Percentiles rank a stretch among this genome's conserved stretches.
Conservation (phyloP, 306 rosid species). For the Vigna radiata region DNA sequence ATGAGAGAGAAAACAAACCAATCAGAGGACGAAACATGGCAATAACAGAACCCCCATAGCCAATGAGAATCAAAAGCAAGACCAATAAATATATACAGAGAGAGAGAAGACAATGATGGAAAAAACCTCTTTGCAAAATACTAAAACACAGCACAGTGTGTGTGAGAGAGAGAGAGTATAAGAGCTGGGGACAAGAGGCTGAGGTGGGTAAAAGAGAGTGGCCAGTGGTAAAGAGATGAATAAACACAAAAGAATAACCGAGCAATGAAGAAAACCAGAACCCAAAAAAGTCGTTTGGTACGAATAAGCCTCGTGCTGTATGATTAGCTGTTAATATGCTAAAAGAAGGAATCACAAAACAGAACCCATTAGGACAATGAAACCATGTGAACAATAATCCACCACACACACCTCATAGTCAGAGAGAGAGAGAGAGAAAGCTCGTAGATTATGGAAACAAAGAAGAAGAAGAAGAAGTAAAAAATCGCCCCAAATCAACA, state of each 20-base stretch:
- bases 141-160: constrained; percentile 5
- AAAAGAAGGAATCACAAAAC: constrained; percentile 44
- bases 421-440: constrained; percentile 5
- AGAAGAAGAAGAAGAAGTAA: neutral
- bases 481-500: constrained; percentile 24
- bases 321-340: constrained; percentile 52
- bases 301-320: constrained; percentile 31
- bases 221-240: constrained; percentile 50
- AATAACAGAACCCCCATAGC: constrained; percentile 51
- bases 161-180: constrained; percentile 13
- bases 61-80: constrained; percentile 53
- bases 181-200: constrained; percentile 32
- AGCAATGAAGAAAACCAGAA: constrained; percentile 47
- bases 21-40: constrained; percentile 49
- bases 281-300: constrained; percentile 44
- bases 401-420: constrained; percentile 23
- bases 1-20: constrained; percentile 52
- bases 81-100: constrained; percentile 7
- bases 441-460: neutral
- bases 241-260: constrained; percentile 48
- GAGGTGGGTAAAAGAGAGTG: constrained; percentile 43
- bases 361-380: constrained; percentile 47
- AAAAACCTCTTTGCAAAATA: constrained; percentile 24
- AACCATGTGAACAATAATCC: constrained; percentile 22
- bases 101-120: constrained; percentile 32